Evolutionary conservation across 352 stramenopile species (phyloP), one percentile per base, ranked within the genome.

Genomic region (Globisporangium mamillatum): DNA sequence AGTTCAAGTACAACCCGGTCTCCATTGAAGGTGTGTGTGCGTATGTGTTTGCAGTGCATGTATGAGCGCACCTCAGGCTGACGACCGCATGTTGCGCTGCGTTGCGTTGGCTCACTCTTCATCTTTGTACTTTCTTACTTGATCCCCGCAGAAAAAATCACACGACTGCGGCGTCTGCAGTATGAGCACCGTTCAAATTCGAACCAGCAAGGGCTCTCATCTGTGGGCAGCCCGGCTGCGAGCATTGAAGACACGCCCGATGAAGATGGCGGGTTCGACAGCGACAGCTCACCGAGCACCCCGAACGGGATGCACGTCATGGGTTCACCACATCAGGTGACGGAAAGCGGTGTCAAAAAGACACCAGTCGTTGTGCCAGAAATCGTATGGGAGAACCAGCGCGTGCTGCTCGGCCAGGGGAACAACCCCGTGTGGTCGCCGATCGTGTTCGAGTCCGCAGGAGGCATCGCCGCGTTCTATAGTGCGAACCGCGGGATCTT

Each of bases 401-500:
- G 63, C 53, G 25, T 79, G n/a, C 8, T 71, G 32, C 22, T 54
- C n/a, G 20, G 36, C 4, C 25, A 32, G 20, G 64, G 75, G 29
- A 20, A 48, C 20, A 60, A 59, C 38, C 25, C 67, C 48, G 34
- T 57, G 55, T 66, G 78, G 68, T 88, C 79, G 5, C 73, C 77
- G 34, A 74, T 77, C 6, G 59, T 70, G 60, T 84, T 89, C 38
- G 75, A 88, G 27, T 72, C 76, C 2, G 73, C 74, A 25, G 67
- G 79, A 22, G 61, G 76, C 14, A 73, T 88, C 50, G 79, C 75
- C 24, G 68, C 82, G 10, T 92, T 82, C 61, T 78, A 83, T 41
- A 92, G 84, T 64, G 82, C 75, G 41, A 91, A 92, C 70, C 82
- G 84, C 27, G 84, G 84, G 32, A 75, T 81, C 50, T 70, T 90